A percentile compares a stretch with the other conserved stretches of the same genome.
These are phyloP conservation scores for Eucalyptus fibrosa DNA, from an alignment of 345 rosid species.

Conservation along the genomic window DNA sequence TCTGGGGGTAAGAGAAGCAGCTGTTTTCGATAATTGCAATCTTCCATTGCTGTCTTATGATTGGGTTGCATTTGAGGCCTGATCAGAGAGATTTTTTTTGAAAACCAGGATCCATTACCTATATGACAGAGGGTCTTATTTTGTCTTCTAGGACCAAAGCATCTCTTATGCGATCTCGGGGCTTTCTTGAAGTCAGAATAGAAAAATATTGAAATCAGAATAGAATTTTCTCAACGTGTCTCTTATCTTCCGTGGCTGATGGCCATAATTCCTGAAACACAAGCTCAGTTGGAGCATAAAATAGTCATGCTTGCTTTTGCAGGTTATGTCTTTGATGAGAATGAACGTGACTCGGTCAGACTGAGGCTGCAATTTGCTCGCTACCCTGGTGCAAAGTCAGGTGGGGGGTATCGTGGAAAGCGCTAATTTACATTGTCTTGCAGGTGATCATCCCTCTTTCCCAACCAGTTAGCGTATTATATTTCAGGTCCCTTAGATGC, in stretches of 20 bases:
- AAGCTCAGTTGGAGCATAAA: constrained; percentile 15
- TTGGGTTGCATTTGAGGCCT: neutral
- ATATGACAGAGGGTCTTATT: neutral
- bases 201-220: neutral
- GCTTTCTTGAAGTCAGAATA: neutral
- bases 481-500: constrained; percentile 1
- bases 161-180: neutral
- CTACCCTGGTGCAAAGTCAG: constrained; percentile 69
- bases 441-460: constrained; percentile 27
- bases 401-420: constrained; percentile 58
- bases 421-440: constrained; percentile 24
- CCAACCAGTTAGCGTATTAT: constrained; percentile 3
- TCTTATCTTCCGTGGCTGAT: neutral
- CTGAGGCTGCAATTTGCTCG: constrained; percentile 73
- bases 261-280: constrained; percentile 2
- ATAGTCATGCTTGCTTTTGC: constrained; percentile 50
- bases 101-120: neutral
- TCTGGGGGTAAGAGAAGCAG: neutral
- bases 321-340: constrained; percentile 62
- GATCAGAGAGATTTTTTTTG: neutral
- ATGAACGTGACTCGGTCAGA: constrained; percentile 48
- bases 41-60: neutral
- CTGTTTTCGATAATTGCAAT: neutral
- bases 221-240: neutral
- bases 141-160: neutral